Evolutionary conservation across 495 filamentous ascomycete species (phyloP).

Genomic region (Venustampulla echinocandica): DNA sequence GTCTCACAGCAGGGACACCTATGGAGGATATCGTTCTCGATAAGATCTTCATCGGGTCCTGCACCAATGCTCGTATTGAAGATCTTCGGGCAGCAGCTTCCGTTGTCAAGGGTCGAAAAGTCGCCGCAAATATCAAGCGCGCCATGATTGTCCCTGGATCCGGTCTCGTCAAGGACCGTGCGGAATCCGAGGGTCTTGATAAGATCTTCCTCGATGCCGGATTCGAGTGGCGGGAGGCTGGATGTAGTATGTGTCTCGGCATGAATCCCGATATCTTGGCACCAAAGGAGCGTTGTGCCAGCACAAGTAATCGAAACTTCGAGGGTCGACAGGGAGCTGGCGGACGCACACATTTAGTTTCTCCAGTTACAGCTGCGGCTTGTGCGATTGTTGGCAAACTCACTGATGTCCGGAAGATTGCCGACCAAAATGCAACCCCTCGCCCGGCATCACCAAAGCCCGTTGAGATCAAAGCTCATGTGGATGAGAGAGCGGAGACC

Average conservation of each 20-base stretch:
- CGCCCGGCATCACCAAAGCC: conserved; percentile 27
- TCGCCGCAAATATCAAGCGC: conserved; percentile 79
- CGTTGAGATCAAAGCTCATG: conserved; percentile 44
- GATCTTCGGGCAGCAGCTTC: conserved; percentile 83
- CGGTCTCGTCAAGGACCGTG: conserved; percentile 87
- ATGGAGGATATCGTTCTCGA: conserved; percentile 88
- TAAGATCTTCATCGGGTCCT: conserved; percentile 97
- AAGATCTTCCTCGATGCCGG: conserved; percentile 86
- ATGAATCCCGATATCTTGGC: conserved; percentile 99
- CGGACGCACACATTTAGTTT: conserved; percentile 93
- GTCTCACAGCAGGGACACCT: conserved; percentile 68
- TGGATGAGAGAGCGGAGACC: conserved; percentile 60
- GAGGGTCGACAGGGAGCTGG: conserved; percentile 92
- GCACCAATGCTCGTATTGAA: conserved; percentile 95
- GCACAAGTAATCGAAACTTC: conserved; percentile 95
- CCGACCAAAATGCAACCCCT: conserved; percentile 49
- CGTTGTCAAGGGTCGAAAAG: conserved; percentile 76
- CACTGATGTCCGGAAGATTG: conserved; percentile 77
- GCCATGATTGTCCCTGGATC: conserved; percentile 96
- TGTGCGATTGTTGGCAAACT: conserved; percentile 85
- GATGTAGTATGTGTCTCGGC: conserved; percentile 96
- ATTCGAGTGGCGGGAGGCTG: conserved; percentile 97
- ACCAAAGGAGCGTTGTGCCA: conserved; percentile 86
- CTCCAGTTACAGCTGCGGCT: conserved; percentile 90
- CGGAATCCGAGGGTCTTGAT: conserved; percentile 86